Percentiles rank a stretch among this genome's conserved stretches.
These are phyloP conservation scores for Trichophyton equinum DNA, from an alignment of 2,329 filamentous ascomycete species.

Conservation along the genomic window DNA sequence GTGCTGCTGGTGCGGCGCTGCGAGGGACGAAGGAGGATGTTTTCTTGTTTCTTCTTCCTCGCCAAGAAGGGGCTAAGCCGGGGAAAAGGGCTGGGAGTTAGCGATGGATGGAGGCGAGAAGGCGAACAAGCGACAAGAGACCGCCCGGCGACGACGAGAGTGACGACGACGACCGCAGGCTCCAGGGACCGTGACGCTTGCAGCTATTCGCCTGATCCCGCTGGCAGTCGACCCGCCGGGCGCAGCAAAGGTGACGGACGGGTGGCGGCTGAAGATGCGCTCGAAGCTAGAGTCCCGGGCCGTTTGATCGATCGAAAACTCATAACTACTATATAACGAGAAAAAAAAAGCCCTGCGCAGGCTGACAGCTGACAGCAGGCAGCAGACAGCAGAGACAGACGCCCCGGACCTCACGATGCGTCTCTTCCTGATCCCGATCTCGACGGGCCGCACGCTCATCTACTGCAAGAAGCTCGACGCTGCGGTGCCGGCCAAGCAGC, in stretches of 20 bases:
- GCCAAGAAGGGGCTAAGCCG: not conserved
- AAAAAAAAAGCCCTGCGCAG: too few species aligned
- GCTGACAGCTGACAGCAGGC: not conserved
- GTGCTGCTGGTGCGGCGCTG: too few species aligned
- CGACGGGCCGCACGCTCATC: conserved; percentile 77
- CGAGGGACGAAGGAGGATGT: too few species aligned
- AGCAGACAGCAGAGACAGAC: not conserved
- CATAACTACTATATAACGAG: too few species aligned
- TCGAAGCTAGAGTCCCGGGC: not conserved
- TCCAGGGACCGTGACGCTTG: too few species aligned
- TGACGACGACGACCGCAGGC: too few species aligned
- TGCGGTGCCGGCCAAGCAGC: conserved; percentile 41
- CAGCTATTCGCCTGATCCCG: too few species aligned
- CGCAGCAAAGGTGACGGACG: not conserved
- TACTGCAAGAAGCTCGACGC: conserved; percentile 70
- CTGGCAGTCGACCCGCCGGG: not conserved
- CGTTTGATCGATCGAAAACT: not conserved
- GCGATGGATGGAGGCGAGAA: too few species aligned
- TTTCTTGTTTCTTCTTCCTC: too few species aligned
- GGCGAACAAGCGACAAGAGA: too few species aligned
- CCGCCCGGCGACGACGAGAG: too few species aligned
- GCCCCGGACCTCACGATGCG: conserved; percentile 49
- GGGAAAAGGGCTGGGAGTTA: not conserved
- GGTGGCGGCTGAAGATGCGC: not conserved
- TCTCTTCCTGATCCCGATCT: conserved; percentile 85